A percentile compares a stretch with the other conserved stretches of the same genome.
These are phyloP conservation scores for Chondrus crispus DNA, from an alignment of 23 red algal species.

Conservation along the genomic window DNA sequence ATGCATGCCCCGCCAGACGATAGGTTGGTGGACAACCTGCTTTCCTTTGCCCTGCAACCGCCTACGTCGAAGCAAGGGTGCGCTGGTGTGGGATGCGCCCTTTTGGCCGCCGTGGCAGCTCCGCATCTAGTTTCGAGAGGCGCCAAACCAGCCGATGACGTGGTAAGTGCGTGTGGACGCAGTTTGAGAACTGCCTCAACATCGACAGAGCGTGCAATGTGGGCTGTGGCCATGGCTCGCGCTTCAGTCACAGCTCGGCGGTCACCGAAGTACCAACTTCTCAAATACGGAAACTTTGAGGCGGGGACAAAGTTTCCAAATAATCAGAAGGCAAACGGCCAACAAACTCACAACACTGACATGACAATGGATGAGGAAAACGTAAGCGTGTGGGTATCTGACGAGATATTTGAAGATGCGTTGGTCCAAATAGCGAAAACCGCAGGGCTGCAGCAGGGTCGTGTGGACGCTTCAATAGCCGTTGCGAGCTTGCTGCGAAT, in stretches of 20 bases:
- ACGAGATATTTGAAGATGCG: slow-evolving; percentile 48
- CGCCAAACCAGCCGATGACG: slow-evolving; percentile 23
- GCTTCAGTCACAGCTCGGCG: slow-evolving; percentile 32
- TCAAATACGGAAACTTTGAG: slow-evolving; percentile 36
- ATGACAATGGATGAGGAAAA: slow-evolving; percentile 12
- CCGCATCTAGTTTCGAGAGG: slow-evolving; percentile 48
- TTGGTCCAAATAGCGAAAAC: slow-evolving; percentile 14
- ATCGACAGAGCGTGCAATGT: slow-evolving; percentile 55
- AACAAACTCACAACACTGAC: background rate
- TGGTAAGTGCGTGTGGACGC: slow-evolving; percentile 17
- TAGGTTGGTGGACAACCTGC: slow-evolving; percentile 48
- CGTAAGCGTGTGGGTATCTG: slow-evolving; percentile 14
- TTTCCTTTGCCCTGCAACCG: slow-evolving; percentile 32
- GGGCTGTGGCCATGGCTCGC: slow-evolving; percentile 38
- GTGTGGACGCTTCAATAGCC: slow-evolving; percentile 51
- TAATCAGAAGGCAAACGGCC: background rate
- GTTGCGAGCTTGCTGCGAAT: slow-evolving; percentile 58
- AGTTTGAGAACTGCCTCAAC: slow-evolving; percentile 22
- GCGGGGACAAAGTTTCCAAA: slow-evolving; percentile 46
- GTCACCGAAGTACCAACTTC: slow-evolving; percentile 40
- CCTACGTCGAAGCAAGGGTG: slow-evolving; percentile 32
- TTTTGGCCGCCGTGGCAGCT: slow-evolving; percentile 19
- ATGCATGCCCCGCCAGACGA: slow-evolving; percentile 57
- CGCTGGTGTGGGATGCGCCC: slow-evolving; percentile 24
- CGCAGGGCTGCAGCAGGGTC: slow-evolving; percentile 13